Evolutionary conservation across 169 alveolate genomes (phyloP).

Genomic region (Eimeria maxima): DNA sequence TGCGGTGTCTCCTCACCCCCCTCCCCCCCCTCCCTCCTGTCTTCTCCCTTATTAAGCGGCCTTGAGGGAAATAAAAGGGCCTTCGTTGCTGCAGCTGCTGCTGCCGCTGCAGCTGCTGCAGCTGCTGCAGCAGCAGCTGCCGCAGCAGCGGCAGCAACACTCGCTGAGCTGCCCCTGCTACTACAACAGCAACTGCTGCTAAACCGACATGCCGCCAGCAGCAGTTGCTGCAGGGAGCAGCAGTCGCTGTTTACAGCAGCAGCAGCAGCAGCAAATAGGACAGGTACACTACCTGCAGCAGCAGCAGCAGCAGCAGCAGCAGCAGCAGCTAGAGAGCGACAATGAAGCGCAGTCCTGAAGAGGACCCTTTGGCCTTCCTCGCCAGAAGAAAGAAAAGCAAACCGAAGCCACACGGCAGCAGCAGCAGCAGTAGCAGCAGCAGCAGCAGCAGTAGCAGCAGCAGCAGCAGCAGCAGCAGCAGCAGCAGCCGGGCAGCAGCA

Average conservation of each 20-base stretch:
- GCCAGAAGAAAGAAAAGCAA: conserved; percentile 56
- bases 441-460: conserved; percentile 29
- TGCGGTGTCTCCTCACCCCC: not conserved
- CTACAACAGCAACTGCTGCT: conserved; percentile 55
- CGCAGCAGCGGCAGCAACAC: conserved; percentile 23
- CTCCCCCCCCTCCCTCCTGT: no score
- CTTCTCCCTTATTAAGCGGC: not conserved
- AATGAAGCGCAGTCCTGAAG: conserved; percentile 73
- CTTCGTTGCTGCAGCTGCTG: conserved; percentile 30
- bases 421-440: conserved; percentile 44
- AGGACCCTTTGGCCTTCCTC: conserved; percentile 80
- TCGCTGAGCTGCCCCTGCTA: conserved; percentile 4
- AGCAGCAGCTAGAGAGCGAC: not conserved
- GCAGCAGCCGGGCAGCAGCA: not conserved
- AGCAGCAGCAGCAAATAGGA: not conserved
- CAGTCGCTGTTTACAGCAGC: conserved; percentile 14
- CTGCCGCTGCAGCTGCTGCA: no score
- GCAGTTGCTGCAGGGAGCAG: conserved; percentile 46
- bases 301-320: not conserved
- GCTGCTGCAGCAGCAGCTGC: conserved; percentile 58
- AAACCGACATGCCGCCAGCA: conserved; percentile 22
- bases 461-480: conserved; percentile 12
- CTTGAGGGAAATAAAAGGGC: not conserved
- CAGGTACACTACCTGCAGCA: conserved; percentile 28
- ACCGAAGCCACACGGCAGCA: not conserved